Evolutionary conservation across 2,329 filamentous ascomycete species (phyloP), one percentile per base, ranked within the genome.

Genomic region (Didymella segeticola): DNA sequence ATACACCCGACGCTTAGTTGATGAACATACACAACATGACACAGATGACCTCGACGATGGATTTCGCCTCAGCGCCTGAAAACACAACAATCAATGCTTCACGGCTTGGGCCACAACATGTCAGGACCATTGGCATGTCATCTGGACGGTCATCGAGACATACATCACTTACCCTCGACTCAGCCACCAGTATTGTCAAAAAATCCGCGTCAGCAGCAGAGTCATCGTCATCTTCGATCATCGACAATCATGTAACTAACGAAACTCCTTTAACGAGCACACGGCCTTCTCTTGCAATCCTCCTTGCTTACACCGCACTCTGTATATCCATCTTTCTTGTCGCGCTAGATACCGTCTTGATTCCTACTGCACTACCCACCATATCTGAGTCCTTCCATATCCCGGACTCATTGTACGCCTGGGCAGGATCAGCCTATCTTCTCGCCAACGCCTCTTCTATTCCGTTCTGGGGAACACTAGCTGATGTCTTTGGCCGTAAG

Each of bases 381-480:
- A 89, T 90, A 53, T 80, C 84, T 2, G 75, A 74, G 25, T 79
- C 88, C 49, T 85, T 93, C 58, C 71, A 86, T 34, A 63, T 75
- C 9, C 88, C 88, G 2, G 84, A 84, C 7, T 78, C 83, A 3
- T 86, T 89, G n/a, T 93, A 91, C 72, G 85, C 86, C 25, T 93
- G 89, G 90, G 88, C 91, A 49, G 89, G 89, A 1, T 76, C 73
- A 1, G 67, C 72, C 3, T 76, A 76, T 39, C 64, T 76, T 3
- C 69, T 77, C 27, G 63, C 71, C 15, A 74, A 75, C 31, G 73
- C 72, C 5, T 71, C 75, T 1, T 73, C 70, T 1, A 69, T 74
- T 6, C 76, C 76, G 1, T 65, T 77, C 37, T 79, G 76, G 77
- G 75, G 73, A 2, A 77, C 75, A 33, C 58, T 77, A 3, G 70